Evolutionary conservation across 495 filamentous ascomycete species (phyloP).

Genomic region (Xylaria palmicola): DNA sequence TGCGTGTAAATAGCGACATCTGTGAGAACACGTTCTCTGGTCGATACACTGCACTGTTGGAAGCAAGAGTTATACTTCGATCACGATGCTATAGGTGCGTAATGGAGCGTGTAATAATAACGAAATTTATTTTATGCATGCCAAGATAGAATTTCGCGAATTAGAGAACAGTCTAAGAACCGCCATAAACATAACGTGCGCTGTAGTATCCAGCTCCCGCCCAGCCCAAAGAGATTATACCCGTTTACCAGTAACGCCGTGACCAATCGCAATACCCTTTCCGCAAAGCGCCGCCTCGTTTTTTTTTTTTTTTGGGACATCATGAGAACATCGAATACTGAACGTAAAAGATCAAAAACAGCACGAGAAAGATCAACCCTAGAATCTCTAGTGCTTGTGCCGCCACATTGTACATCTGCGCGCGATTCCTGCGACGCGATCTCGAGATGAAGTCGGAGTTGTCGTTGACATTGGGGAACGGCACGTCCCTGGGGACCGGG

Average conservation of each 20-base stretch:
- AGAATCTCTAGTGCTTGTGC: constrained; percentile 45
- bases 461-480: constrained; percentile 49
- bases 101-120: neutral
- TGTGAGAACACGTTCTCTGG: too few species aligned
- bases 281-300: neutral
- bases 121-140: neutral
- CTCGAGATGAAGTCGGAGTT: constrained; percentile 56
- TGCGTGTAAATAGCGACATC: too few species aligned
- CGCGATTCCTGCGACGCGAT: constrained; percentile 57
- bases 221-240: neutral
- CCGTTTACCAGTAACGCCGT: neutral
- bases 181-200: neutral
- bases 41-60: neutral
- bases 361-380: constrained; percentile 1
- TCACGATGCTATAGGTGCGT: neutral
- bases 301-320: too few species aligned
- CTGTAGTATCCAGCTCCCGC: neutral
- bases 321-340: constrained; percentile 18
- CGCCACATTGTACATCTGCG: constrained; percentile 61
- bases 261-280: neutral
- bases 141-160: neutral
- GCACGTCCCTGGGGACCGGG: constrained; percentile 50
- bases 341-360: constrained; percentile 26
- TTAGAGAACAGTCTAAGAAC: neutral
- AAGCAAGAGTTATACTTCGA: neutral